These are phyloP conservation scores for Coemansia sp. DNA, from an alignment of 192 early-diverging fungal species.

Conservation along the genomic window DNA sequence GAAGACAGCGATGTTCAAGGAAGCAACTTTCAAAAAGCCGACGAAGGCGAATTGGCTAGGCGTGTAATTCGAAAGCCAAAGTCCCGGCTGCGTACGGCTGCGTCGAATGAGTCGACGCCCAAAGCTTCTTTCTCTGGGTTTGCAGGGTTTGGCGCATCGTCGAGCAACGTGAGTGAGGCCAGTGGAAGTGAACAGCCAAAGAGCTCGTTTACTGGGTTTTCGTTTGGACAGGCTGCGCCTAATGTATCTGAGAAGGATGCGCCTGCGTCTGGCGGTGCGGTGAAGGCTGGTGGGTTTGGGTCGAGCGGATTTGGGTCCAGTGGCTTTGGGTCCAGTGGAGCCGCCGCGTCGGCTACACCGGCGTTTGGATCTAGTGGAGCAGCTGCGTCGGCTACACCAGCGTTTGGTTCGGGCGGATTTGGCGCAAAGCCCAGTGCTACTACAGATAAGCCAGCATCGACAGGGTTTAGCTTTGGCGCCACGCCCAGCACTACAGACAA, in stretches of 20 bases:
- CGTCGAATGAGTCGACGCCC: not conserved
- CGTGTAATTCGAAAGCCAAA: slow-evolving; percentile 52
- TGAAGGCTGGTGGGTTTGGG: slow-evolving; percentile 5
- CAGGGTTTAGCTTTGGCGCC: slow-evolving; percentile 12
- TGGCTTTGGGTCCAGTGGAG: slow-evolving; percentile 2
- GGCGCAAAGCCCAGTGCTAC: not conserved
- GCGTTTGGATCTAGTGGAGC: not conserved
- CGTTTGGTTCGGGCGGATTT: not conserved
- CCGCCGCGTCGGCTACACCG: not conserved
- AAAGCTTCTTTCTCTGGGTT: slow-evolving; percentile 31
- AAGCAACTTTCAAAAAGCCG: slow-evolving; percentile 27
- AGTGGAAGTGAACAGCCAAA: slow-evolving; percentile 13
- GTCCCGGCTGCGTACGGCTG: slow-evolving; percentile 31
- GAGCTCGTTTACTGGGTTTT: slow-evolving; percentile 36
- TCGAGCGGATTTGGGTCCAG: not conserved
- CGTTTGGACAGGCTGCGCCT: slow-evolving; percentile 28
- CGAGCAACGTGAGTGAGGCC: not conserved
- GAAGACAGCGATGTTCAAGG: slow-evolving; percentile 21
- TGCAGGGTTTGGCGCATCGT: slow-evolving; percentile 28
- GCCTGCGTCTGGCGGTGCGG: slow-evolving; percentile 9
- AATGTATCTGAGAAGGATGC: not conserved
- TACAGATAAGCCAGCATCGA: not conserved
- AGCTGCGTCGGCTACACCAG: not conserved
- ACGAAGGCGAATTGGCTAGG: slow-evolving; percentile 17
- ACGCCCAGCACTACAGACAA: not conserved